phyloP scores from a whole-genome alignment of 2,329 filamentous ascomycete genomes.

The Penicillium glabrum region DNA sequence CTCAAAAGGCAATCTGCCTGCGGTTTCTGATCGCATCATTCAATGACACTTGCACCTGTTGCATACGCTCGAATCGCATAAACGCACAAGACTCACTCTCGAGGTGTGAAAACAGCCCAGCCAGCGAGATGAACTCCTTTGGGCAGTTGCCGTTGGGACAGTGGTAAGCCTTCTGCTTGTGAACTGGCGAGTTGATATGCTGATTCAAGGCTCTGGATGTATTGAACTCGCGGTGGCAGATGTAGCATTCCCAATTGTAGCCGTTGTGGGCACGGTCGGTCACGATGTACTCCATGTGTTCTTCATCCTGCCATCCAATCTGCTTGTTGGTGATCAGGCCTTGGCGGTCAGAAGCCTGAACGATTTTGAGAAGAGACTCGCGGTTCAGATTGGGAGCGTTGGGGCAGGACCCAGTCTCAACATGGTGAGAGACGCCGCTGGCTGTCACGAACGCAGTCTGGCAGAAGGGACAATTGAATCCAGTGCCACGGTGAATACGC shows the following conservation, averaged over 20 bases:
- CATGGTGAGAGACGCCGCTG: slow-evolving; percentile 56
- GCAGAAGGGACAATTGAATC: slow-evolving; percentile 59
- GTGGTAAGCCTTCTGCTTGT: slow-evolving; percentile 50
- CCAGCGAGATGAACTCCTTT: slow-evolving; percentile 40
- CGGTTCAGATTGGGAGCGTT: slow-evolving; percentile 48
- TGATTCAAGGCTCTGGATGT: slow-evolving; percentile 42
- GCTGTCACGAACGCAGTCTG: slow-evolving; percentile 47
- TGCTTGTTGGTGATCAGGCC: slow-evolving; percentile 54
- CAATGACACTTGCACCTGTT: slow-evolving; percentile 15
- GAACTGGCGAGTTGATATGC: slow-evolving; percentile 56
- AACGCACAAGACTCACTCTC: slow-evolving; percentile 47
- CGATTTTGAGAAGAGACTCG: slow-evolving; percentile 47
- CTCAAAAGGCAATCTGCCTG: background rate
- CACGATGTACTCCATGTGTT: slow-evolving; percentile 34
- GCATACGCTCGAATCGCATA: slow-evolving; percentile 43
- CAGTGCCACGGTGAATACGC: slow-evolving; percentile 46
- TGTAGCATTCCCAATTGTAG: slow-evolving; percentile 51
- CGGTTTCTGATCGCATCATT: background rate
- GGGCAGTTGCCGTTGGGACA: slow-evolving; percentile 42
- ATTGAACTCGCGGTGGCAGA: slow-evolving; percentile 52
- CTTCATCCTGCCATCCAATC: slow-evolving; percentile 46
- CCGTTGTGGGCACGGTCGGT: slow-evolving; percentile 49
- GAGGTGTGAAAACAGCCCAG: slow-evolving; percentile 46
- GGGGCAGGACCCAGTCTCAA: slow-evolving; percentile 57
- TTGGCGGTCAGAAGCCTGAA: slow-evolving; percentile 49